Conservation (phyloP, 768 basidiomycete genomes). For the Coprinellus micaceus region DNA sequence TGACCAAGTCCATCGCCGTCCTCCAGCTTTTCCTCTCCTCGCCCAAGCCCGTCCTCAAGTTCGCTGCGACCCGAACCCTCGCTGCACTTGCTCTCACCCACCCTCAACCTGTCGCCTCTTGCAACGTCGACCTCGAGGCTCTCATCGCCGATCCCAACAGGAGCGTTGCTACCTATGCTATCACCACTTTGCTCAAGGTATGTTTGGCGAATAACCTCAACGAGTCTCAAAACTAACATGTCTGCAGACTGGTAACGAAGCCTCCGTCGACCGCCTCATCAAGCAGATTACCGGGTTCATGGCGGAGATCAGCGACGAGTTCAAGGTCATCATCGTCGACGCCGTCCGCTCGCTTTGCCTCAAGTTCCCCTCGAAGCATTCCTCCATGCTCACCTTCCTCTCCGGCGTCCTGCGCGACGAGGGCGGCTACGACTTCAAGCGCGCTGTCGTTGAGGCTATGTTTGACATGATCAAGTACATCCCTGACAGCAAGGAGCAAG, state of each 20-base stretch:
- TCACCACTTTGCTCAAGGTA: conserved; percentile 96
- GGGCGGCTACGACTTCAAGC: conserved; percentile 99
- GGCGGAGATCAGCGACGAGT: conserved; percentile 99
- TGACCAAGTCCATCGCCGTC: conserved; percentile 87
- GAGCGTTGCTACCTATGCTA: conserved; percentile 96
- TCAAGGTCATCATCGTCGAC: conserved; percentile 99
- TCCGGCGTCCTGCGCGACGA: conserved; percentile 96
- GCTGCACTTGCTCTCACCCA: conserved; percentile 84
- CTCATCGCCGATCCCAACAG: conserved; percentile 94
- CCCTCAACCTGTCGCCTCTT: conserved; percentile 81
- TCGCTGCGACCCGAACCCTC: conserved; percentile 94
- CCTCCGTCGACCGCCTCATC: conserved; percentile 97
- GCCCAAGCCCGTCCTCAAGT: conserved; percentile 92
- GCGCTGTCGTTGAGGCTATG: conserved; percentile 97
- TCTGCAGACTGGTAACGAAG: conserved; percentile 91
- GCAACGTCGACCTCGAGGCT: conserved; percentile 95
- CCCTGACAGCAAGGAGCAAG: conserved; percentile 92
- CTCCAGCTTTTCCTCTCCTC: conserved; percentile 95
- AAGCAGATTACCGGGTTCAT: conserved; percentile 99
- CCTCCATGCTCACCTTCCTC: conserved; percentile 94
- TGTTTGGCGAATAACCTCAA: conserved; percentile 9
- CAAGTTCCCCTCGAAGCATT: conserved; percentile 97
- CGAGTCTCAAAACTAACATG: not conserved
- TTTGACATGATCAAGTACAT: conserved; percentile 99
- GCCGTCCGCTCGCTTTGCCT: conserved; percentile 97